These are phyloP conservation scores for Platanus orientalis DNA, from an alignment of 164 flowering plant genomes.

Conservation along the genomic window DNA sequence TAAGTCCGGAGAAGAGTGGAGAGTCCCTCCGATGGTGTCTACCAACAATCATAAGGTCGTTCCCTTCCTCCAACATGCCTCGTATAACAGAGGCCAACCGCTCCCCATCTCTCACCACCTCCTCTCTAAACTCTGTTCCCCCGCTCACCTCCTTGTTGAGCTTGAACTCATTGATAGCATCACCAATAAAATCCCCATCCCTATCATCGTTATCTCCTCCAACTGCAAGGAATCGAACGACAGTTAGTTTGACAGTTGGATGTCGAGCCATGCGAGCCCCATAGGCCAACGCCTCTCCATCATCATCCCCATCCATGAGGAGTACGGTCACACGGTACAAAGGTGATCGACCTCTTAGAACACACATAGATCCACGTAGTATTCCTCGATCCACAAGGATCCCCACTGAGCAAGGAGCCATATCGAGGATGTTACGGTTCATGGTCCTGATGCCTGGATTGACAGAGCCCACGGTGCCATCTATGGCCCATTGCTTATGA, in stretches of 20 bases:
- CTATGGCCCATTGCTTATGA: conserved; percentile 40
- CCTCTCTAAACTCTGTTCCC: conserved; percentile 29
- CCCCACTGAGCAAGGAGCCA: conserved; percentile 52
- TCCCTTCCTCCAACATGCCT: conserved; percentile 8
- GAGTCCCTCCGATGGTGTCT: conserved; percentile 26
- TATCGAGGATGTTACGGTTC: conserved; percentile 34
- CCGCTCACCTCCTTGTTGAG: conserved; percentile 13
- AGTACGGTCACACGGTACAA: conserved; percentile 29
- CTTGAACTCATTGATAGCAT: conserved; percentile 21
- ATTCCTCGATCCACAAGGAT: conserved; percentile 39
- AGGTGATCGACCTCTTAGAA: conserved; percentile 2
- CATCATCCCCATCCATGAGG: conserved; percentile 51
- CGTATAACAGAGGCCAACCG: conserved; percentile 14
- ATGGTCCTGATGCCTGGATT: conserved; percentile 19
- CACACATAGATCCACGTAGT: conserved; percentile 1
- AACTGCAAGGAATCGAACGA: conserved; percentile 23
- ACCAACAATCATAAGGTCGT: conserved; percentile 48
- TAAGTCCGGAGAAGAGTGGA: conserved; percentile 20
- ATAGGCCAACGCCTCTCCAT: conserved; percentile 42
- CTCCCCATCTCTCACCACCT: conserved; percentile 31
- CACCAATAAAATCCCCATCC: conserved; percentile 22
- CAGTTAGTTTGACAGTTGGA: conserved; percentile 23
- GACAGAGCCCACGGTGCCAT: conserved; percentile 16
- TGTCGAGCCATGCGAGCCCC: conserved; percentile 38
- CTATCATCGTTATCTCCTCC: conserved; percentile 5